Base-by-base conservation (phyloP, 345 rosid genomes). In the Kandelia obovata region DNA sequence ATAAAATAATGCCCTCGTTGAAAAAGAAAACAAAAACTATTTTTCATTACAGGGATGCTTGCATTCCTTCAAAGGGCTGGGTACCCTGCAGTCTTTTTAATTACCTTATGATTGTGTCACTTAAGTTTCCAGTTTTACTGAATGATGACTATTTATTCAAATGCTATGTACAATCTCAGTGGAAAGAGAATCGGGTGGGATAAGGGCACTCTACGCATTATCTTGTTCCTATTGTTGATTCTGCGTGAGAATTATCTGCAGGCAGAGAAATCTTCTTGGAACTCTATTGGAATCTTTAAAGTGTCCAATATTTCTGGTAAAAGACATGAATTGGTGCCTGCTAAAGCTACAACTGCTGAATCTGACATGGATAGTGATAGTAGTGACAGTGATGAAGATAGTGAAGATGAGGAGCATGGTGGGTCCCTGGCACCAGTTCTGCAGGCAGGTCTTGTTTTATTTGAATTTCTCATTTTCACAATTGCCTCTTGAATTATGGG, bases 241-340 rank as follows among this genome's bases (percentile, higher is more conserved):
- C 1, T 73, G 3, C 43, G 1, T 16, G 46, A 21, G 16, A 19
- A 10, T 28, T 0, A n/a, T 52, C 5, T 83, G 74, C 87, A 92
- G 96, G 98, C 98, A 16, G 92, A 92, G 73, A 82, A 88, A 58
- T 79, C 96, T 74, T 70, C 88, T 64, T 81, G 74, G 77, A 90
- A 92, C 82, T 85, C 97, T 58, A 80, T 92, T 60, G 97, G 94
- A 67, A 77, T 90, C 64, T 96, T 85, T 71, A 89, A 90, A 80
- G 73, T 90, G 77, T 80, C 82, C 53, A 92, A 89, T 23, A 71
- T 96, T 53, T 83, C 92, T 63, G 98, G 98, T 32, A 92, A 92
- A 79, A 85, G 96, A 59, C 89, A 83, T 3, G 92, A 90, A 27
- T 73, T 89, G 17, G 83, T 87, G 69, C 96, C 98, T 7, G 66